phyloP scores from a whole-genome alignment of 768 basidiomycete species.

The Amanita rubescens region DNA sequence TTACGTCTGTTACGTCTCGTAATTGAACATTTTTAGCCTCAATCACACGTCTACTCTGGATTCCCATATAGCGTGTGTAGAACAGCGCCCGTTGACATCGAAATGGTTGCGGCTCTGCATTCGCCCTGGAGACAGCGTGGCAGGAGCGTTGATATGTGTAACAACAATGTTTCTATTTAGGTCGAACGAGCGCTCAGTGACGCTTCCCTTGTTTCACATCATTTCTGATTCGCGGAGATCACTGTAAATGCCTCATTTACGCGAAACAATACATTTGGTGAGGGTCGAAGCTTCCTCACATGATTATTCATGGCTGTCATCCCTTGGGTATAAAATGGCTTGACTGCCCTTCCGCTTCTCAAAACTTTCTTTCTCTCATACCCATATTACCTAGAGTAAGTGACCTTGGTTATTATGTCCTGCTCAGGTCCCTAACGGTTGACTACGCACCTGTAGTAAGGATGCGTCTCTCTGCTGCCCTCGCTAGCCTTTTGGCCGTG shows the following conservation, averaged over 20 bases:
- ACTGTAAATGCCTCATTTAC: not conserved
- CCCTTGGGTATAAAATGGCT: not conserved
- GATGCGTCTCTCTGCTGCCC: constrained; percentile 46
- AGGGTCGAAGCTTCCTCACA: not conserved
- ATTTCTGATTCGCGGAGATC: not conserved
- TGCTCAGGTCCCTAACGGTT: constrained; percentile 16
- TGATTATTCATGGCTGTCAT: not conserved
- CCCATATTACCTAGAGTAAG: not conserved
- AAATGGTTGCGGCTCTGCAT: too few species aligned
- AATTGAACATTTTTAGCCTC: too few species aligned
- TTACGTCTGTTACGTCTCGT: too few species aligned
- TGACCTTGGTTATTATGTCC: constrained; percentile 8
- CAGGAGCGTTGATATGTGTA: too few species aligned
- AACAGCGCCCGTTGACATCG: too few species aligned
- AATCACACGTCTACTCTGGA: too few species aligned
- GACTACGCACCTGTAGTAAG: constrained; percentile 11
- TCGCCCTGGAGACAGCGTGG: too few species aligned
- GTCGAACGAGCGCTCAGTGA: too few species aligned
- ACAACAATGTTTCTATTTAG: too few species aligned
- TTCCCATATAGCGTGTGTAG: too few species aligned
- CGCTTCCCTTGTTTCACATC: too few species aligned
- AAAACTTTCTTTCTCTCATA: not conserved
- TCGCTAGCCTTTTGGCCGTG: constrained; percentile 31
- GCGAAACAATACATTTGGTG: not conserved
- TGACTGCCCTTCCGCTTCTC: too few species aligned